These are phyloP conservation scores for Candida pseudofarinosa DNA, from an alignment of 805 yeast species.

Conservation along the genomic window DNA sequence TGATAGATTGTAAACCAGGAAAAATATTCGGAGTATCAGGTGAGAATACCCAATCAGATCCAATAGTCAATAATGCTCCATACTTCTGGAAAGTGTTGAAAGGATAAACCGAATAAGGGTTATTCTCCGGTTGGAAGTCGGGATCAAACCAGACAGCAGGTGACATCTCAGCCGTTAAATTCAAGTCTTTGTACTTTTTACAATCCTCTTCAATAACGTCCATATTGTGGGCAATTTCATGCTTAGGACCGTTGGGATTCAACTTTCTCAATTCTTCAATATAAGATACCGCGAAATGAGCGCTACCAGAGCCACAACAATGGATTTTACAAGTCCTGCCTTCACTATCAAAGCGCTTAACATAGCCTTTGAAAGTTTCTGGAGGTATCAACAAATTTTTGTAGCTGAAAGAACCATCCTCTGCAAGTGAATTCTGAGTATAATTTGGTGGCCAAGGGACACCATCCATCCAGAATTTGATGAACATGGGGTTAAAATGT, in stretches of 20 bases:
- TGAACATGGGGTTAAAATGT: slow-evolving; percentile 19
- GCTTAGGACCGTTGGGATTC: slow-evolving; percentile 18
- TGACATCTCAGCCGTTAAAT: slow-evolving; percentile 22
- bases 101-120: slow-evolving; percentile 21
- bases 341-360: slow-evolving; percentile 19
- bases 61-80: slow-evolving; percentile 20
- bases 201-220: slow-evolving; percentile 18
- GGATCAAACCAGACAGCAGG: slow-evolving; percentile 23
- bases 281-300: slow-evolving; percentile 19
- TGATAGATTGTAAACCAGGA: slow-evolving; percentile 20
- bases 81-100: slow-evolving; percentile 16
- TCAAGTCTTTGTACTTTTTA: slow-evolving; percentile 14
- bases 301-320: slow-evolving; percentile 20
- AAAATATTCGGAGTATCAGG: slow-evolving; percentile 22
- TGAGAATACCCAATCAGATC: slow-evolving; percentile 23
- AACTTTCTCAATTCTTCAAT: slow-evolving; percentile 18
- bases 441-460: slow-evolving; percentile 21
- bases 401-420: slow-evolving; percentile 13
- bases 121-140: slow-evolving; percentile 19
- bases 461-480: slow-evolving; percentile 22
- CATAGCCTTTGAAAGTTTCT: slow-evolving; percentile 18
- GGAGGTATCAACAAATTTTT: slow-evolving; percentile 17
- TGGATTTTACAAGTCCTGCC: slow-evolving; percentile 20
- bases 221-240: slow-evolving; percentile 23
- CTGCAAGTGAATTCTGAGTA: slow-evolving; percentile 16